These are phyloP conservation scores for Limnanthes douglasii DNA, from an alignment of 345 rosid species.

Conservation along the genomic window DNA sequence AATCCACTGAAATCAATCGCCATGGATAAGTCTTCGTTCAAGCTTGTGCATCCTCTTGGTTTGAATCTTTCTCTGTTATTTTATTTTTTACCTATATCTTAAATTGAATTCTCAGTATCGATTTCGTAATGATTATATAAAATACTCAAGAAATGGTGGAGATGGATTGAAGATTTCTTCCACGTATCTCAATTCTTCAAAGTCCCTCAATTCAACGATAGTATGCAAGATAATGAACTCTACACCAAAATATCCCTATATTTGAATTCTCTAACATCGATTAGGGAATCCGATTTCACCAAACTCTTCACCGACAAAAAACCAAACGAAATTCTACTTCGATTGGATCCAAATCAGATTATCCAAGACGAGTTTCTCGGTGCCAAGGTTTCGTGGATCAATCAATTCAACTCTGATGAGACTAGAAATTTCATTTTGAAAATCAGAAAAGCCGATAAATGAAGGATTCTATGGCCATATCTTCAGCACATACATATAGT, in stretches of 20 bases:
- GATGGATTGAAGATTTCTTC: conserved; percentile 25
- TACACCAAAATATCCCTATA: conserved; percentile 31
- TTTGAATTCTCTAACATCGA: conserved; percentile 45
- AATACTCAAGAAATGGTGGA: conserved; percentile 48
- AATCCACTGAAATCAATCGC: too few relatives aligned
- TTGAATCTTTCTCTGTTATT: too few relatives aligned
- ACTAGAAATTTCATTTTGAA: conserved; percentile 31
- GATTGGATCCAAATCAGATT: conserved; percentile 46
- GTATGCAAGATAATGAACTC: conserved; percentile 47
- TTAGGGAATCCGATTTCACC: conserved; percentile 70
- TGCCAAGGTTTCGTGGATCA: conserved; percentile 63
- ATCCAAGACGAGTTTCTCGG: conserved; percentile 65
- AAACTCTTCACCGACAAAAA: conserved; percentile 66
- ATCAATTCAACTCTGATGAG: conserved; percentile 14
- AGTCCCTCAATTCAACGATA: conserved; percentile 58
- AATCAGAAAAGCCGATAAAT: conserved; percentile 64
- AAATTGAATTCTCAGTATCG: too few relatives aligned
- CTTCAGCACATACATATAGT: conserved; percentile 80
- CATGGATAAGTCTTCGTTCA: too few relatives aligned
- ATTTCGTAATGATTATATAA: too few relatives aligned
- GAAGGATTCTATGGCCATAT: conserved; percentile 67
- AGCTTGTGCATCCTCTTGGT: too few relatives aligned
- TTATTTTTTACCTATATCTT: too few relatives aligned
- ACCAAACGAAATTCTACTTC: conserved; percentile 47
- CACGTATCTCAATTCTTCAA: conserved; percentile 60